phyloP scores from a whole-genome alignment of 805 yeast species.

The Hanseniaspora hatyaiensis region DNA sequence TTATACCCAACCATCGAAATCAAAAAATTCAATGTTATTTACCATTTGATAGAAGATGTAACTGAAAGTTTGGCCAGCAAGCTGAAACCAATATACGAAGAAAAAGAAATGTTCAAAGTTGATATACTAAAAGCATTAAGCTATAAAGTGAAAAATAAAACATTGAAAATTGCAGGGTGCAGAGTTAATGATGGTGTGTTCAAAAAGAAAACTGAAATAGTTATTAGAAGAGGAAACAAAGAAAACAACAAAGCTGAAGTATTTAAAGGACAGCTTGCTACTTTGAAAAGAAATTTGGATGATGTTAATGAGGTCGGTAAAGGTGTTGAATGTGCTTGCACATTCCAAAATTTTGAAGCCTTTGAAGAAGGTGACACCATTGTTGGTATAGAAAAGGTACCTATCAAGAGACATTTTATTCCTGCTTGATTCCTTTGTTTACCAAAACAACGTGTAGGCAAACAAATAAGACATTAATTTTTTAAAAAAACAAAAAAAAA shows the following conservation, averaged over 20 bases:
- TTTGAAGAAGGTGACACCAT: conserved; percentile 67
- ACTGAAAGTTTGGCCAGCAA: conserved; percentile 47
- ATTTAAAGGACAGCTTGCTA: conserved; percentile 50
- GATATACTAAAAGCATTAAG: conserved; percentile 61
- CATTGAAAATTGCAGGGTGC: conserved; percentile 72
- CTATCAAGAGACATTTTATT: conserved; percentile 31
- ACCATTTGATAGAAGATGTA: conserved; percentile 77
- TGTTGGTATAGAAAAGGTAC: conserved; percentile 58
- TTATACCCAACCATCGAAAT: conserved; percentile 38
- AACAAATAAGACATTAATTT: background rate
- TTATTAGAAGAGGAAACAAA: conserved; percentile 43
- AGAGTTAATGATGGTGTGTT: conserved; percentile 61
- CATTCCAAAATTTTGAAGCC: conserved; percentile 54
- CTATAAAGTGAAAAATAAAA: conserved; percentile 48
- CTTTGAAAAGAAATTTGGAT: conserved; percentile 72
- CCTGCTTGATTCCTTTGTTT: no score
- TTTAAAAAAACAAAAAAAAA: background rate
- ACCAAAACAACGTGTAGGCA: background rate
- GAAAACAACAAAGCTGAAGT: conserved; percentile 30
- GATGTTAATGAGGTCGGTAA: conserved; percentile 66
- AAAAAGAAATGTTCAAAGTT: conserved; percentile 54
- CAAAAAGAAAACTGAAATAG: conserved; percentile 45
- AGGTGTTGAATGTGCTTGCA: conserved; percentile 83
- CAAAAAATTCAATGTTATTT: conserved; percentile 64
- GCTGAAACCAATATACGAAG: conserved; percentile 56